phyloP scores from a whole-genome alignment of 1,284 basidiomycete species.

The Cryptococcus sp. region DNA sequence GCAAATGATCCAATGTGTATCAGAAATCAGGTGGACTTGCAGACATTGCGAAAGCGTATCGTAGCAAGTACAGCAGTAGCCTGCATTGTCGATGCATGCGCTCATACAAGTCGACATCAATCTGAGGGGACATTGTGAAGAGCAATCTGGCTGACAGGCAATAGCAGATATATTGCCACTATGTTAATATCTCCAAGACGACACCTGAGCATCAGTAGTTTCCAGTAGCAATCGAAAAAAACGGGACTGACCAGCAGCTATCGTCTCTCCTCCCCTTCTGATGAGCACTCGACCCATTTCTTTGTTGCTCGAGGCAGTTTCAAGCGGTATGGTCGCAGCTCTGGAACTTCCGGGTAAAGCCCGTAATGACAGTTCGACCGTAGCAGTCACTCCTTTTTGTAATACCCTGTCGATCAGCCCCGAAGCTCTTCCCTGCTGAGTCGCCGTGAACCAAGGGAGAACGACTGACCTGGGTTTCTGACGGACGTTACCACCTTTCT shows the following conservation, averaged over 20 bases:
- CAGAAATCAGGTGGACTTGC: too few species aligned
- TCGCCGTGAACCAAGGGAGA: not conserved
- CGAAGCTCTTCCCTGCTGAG: not conserved
- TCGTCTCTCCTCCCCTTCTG: slow-evolving; percentile 84
- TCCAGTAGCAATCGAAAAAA: not conserved
- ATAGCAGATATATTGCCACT: not conserved
- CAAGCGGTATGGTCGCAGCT: slow-evolving; percentile 68
- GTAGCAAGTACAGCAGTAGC: too few species aligned
- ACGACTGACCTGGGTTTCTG: slow-evolving; percentile 68
- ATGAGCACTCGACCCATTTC: slow-evolving; percentile 93
- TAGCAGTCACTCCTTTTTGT: slow-evolving; percentile 74
- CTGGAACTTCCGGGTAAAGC: slow-evolving; percentile 50
- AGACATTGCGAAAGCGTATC: too few species aligned
- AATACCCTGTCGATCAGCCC: slow-evolving; percentile 59
- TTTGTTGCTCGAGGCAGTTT: slow-evolving; percentile 84
- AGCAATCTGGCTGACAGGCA: too few species aligned
- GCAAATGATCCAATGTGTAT: too few species aligned
- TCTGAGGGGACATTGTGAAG: too few species aligned
- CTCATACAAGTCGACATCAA: too few species aligned
- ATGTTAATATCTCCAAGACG: not conserved
- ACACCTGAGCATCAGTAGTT: not conserved
- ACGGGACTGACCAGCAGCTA: slow-evolving; percentile 69
- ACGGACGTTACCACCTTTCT: slow-evolving; percentile 74
- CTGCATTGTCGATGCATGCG: too few species aligned
- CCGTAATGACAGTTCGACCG: slow-evolving; percentile 75